These are phyloP conservation scores for Paramecium caudatum DNA, from an alignment of 73 alveolate species.

Conservation along the genomic window DNA sequence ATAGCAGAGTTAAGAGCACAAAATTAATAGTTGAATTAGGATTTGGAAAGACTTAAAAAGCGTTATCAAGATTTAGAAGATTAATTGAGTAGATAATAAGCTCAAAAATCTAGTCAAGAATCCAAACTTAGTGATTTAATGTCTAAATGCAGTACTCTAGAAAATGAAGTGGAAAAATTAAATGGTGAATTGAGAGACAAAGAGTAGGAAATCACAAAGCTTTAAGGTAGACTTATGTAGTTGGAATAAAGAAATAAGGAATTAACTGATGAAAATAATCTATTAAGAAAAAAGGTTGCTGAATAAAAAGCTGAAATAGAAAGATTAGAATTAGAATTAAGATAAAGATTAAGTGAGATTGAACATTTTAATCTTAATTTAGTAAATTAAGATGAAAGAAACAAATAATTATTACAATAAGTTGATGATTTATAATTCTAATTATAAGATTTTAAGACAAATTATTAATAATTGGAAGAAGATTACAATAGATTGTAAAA, in stretches of 20 bases:
- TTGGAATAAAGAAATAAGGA: constrained; percentile 40
- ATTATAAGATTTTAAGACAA: constrained; percentile 25
- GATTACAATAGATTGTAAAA: constrained; percentile 23
- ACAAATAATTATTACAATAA: background rate
- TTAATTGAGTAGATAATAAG: constrained; percentile 15
- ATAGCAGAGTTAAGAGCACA: constrained; percentile 26
- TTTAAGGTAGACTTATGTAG: constrained; percentile 4
- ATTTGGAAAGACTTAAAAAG: constrained; percentile 20
- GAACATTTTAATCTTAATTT: constrained; percentile 13
- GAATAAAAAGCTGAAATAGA: constrained; percentile 48
- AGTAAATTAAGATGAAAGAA: constrained; percentile 53
- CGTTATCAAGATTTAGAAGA: constrained; percentile 38
- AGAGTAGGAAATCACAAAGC: background rate
- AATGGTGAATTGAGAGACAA: constrained; percentile 25
- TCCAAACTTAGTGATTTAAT: constrained; percentile 17
- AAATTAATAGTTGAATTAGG: constrained; percentile 11
- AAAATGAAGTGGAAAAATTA: background rate
- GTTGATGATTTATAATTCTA: constrained; percentile 19
- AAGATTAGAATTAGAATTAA: constrained; percentile 60
- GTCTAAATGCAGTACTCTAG: background rate
- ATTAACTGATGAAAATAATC: constrained; percentile 32
- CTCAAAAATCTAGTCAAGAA: constrained; percentile 11
- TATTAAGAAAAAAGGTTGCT: constrained; percentile 34
- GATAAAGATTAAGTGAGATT: constrained; percentile 25
- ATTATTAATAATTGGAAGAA: constrained; percentile 52